Percentiles rank a stretch among this genome's conserved stretches.
Evolutionary conservation across 176 grass and related monocot species (phyloP).

Genomic region (Aegilops umbellulata): DNA sequence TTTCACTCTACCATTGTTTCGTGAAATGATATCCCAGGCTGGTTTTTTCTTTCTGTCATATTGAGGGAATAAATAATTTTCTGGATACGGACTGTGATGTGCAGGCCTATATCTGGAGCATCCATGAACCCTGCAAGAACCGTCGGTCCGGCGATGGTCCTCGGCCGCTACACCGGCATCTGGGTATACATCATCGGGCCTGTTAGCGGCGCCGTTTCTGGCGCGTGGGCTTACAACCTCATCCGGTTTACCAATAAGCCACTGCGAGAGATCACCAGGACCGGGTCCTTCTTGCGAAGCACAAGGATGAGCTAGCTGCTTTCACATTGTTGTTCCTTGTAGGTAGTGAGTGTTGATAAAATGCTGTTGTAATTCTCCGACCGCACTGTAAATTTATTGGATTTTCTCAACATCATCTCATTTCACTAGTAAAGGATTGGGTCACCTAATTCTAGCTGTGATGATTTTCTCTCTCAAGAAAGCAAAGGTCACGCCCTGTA

Average conservation of each 20-base stretch:
- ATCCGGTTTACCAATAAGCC: slow-evolving; percentile 62
- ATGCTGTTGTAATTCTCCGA: background rate
- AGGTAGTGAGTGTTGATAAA: background rate
- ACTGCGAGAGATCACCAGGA: slow-evolving; percentile 49
- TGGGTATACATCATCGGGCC: slow-evolving; percentile 69
- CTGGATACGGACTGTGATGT: background rate
- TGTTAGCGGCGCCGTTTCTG: slow-evolving; percentile 37
- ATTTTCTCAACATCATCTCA: background rate
- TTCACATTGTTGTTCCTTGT: background rate
- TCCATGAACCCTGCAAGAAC: slow-evolving; percentile 81
- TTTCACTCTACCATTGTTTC: background rate
- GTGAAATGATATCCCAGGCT: background rate
- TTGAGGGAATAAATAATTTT: background rate
- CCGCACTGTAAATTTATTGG: background rate
- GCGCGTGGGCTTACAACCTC: slow-evolving; percentile 69
- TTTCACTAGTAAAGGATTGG: background rate
- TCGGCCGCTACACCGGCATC: slow-evolving; percentile 42
- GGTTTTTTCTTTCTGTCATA: background rate
- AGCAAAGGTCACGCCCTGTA: too few species aligned
- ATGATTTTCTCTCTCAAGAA: too few species aligned
- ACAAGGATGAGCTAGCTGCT: slow-evolving; percentile 16
- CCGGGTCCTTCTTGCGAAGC: slow-evolving; percentile 37
- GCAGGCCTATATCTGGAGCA: slow-evolving; percentile 62
- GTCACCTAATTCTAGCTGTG: too few species aligned
- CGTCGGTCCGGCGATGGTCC: slow-evolving; percentile 51